These are phyloP conservation scores for Stachybotrys chartarum DNA, from an alignment of 2,329 filamentous ascomycete genomes.

Conservation along the genomic window DNA sequence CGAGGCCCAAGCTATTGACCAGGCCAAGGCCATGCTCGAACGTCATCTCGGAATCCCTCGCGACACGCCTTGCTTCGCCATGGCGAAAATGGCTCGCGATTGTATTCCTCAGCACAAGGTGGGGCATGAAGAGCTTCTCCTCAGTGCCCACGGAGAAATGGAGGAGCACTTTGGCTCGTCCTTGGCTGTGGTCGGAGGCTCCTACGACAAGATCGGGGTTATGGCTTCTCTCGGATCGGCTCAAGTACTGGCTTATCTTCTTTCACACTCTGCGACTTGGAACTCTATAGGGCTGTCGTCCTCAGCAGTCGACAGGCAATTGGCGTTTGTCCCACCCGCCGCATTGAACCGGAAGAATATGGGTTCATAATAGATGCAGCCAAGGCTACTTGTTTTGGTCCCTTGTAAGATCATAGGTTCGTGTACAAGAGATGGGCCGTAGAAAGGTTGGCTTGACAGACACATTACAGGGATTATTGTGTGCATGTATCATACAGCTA, in stretches of 20 bases:
- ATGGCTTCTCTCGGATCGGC: conserved; percentile 41
- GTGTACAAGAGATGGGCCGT: no score
- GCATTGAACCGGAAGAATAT: no score
- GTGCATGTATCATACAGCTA: no score
- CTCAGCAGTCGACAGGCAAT: not conserved
- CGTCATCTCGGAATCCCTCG: conserved; percentile 66
- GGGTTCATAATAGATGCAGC: no score
- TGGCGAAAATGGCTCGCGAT: conserved; percentile 52
- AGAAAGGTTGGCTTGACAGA: no score
- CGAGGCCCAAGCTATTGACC: conserved; percentile 56
- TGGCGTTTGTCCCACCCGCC: no score
- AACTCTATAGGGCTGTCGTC: not conserved
- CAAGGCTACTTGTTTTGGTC: no score
- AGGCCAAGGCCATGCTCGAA: conserved; percentile 63
- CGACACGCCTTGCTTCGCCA: conserved; percentile 51
- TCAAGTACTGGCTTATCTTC: not conserved
- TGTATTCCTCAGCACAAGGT: conserved; percentile 90
- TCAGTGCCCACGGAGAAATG: conserved; percentile 47
- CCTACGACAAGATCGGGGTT: conserved; percentile 45
- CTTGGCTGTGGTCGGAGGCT: conserved; percentile 56
- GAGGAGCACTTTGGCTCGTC: conserved; percentile 49
- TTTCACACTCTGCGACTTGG: not conserved
- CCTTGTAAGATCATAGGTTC: no score
- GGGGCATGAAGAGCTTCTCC: conserved; percentile 63
- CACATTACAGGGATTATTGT: no score